Evolutionary conservation across 148 eudicot genomes (phyloP), one percentile per base, ranked within the genome.

Genomic region (Polygonum maritimum): DNA sequence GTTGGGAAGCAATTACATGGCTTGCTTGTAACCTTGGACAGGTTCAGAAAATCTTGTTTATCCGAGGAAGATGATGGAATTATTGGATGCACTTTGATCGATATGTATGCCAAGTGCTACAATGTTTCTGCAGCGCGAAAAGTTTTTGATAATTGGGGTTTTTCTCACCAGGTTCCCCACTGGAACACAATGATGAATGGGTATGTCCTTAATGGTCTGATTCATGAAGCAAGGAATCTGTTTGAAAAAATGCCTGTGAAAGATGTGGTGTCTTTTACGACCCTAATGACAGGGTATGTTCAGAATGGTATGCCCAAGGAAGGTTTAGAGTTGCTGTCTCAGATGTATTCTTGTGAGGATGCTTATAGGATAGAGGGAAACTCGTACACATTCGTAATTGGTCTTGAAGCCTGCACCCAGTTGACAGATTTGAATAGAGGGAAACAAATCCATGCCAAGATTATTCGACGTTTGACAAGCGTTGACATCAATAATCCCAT

Each of bases 1-100:
- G 81, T 78, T 35, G 85, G 85, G 21, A 80, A 54, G 76, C 85
- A 83, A 71, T 73, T 83, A 41, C 85, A 80, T 40, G 75, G 79
- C 40, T 39, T 80, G 35, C 47, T 83, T 54, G 67, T 78, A 35
- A 73, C 77, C 35, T 62, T 44, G 45, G 54, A 36, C 21, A 76
- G 26, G 49, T 79, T 54, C n/a, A 21, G 39, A 48, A 5, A 3
- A 13, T 39, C 2, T 76, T 14, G 35, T 48, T 74, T 52, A 33
- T 75, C 45, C 12, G 74, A 79, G 35, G 80, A 80, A 13, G 74
- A 63, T 21, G 76, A 40, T 39, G 76, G 21, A 60, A 80, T 80
- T 40, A 75, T 83, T 47, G 78, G 77, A n/a, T 76, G 83, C 49
- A 58, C 82, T 70, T 72, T 83, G 38, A 83, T 78, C 48, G 83